Evolutionary conservation across 495 filamentous ascomycete genomes (phyloP).

Genomic region (Penicillium paradoxum): DNA sequence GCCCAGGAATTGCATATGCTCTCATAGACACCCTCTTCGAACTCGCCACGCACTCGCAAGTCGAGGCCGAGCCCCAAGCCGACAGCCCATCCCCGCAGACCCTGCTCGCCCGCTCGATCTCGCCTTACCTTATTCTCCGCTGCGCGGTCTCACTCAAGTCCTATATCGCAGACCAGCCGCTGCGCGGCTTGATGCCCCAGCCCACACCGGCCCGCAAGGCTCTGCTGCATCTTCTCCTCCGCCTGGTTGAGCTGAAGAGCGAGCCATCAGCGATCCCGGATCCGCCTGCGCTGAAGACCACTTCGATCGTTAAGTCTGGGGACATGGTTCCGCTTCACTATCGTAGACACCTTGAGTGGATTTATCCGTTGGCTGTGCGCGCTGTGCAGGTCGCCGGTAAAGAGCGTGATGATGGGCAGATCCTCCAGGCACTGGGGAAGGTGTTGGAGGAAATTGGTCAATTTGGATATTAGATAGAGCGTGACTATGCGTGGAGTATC

Average conservation of each 20-base stretch:
- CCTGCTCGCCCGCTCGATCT: slow-evolving; percentile 67
- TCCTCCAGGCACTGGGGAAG: slow-evolving; percentile 56
- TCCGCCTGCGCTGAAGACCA: slow-evolving; percentile 37
- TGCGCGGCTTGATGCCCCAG: slow-evolving; percentile 88
- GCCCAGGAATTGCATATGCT: slow-evolving; percentile 69
- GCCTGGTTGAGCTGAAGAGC: slow-evolving; percentile 59
- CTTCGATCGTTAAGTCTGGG: slow-evolving; percentile 34
- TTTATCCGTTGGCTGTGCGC: slow-evolving; percentile 76
- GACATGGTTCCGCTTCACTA: slow-evolving; percentile 15
- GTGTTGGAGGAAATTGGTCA: slow-evolving; percentile 63
- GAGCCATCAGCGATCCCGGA: slow-evolving; percentile 70
- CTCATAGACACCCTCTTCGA: slow-evolving; percentile 78
- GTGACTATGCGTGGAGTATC: too few relatives aligned
- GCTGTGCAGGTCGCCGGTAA: slow-evolving; percentile 64
- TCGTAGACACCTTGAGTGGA: slow-evolving; percentile 71
- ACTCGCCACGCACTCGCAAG: slow-evolving; percentile 52
- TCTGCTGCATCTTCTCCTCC: slow-evolving; percentile 62
- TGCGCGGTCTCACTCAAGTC: slow-evolving; percentile 70
- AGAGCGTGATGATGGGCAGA: slow-evolving; percentile 53
- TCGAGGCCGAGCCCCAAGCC: slow-evolving; percentile 3
- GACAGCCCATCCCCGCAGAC: slow-evolving; percentile 31
- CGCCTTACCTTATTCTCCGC: slow-evolving; percentile 80
- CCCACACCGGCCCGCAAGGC: slow-evolving; percentile 76
- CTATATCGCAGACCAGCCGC: slow-evolving; percentile 87
- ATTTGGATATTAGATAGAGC: slow-evolving; percentile 8